These are phyloP conservation scores for Corymbia maculata DNA, from an alignment of 345 rosid genomes.

Conservation along the genomic window DNA sequence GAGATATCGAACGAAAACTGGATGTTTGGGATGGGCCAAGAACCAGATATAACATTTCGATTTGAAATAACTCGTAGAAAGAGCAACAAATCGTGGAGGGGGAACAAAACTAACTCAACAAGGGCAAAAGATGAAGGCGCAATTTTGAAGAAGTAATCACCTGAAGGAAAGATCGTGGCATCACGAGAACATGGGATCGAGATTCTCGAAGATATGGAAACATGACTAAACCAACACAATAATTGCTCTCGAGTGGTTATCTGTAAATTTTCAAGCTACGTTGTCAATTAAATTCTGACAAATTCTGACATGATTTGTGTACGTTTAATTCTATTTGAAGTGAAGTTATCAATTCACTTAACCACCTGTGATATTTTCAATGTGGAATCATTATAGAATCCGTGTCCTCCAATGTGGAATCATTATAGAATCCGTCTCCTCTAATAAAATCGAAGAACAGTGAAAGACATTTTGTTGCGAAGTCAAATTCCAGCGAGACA, in stretches of 20 bases:
- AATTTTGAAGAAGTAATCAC: background rate
- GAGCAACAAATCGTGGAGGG: background rate
- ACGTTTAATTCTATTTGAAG: fast-evolving
- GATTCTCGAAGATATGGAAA: background rate
- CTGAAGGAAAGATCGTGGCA: background rate
- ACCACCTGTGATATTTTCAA: background rate
- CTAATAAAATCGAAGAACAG: background rate
- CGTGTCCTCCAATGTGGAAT: background rate
- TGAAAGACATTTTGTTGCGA: no score
- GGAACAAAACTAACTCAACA: background rate
- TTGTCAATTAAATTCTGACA: background rate
- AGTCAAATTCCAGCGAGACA: no score
- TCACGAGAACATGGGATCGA: background rate
- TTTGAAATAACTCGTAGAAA: background rate
- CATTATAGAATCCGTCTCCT: background rate
- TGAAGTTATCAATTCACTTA: background rate
- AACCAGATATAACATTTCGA: background rate
- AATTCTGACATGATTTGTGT: background rate
- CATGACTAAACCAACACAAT: background rate
- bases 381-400: fast-evolving
- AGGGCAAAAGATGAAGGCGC: background rate
- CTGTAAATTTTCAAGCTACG: background rate
- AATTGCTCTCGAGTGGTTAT: background rate
- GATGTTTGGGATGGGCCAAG: background rate
- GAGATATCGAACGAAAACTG: background rate